These are phyloP conservation scores for Erythrobasidium hasegawianum DNA, from an alignment of 1,284 basidiomycete genomes.

Conservation along the genomic window DNA sequence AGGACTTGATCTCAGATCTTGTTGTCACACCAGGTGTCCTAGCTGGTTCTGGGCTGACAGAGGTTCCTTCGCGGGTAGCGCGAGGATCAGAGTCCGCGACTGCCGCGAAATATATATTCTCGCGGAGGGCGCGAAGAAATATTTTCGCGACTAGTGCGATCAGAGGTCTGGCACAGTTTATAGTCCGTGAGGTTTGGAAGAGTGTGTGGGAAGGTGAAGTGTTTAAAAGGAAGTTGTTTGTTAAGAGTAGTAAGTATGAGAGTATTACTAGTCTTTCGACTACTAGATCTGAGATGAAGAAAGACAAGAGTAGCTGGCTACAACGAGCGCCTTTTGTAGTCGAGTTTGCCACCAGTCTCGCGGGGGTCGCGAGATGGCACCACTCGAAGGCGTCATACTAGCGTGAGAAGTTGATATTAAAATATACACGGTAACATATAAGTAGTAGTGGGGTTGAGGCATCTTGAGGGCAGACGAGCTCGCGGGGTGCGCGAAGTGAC, in stretches of 20 bases:
- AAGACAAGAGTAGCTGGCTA: too few species aligned
- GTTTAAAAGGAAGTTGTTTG: too few species aligned
- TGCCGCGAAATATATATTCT: neutral
- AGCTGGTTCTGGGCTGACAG: neutral
- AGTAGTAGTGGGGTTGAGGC: too few species aligned
- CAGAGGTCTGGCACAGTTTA: constrained; percentile 1
- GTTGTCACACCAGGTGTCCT: neutral
- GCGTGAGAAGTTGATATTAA: too few species aligned
- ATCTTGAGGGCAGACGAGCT: too few species aligned
- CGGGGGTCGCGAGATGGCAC: too few species aligned
- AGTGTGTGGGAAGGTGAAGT: neutral
- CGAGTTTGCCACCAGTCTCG: too few species aligned
- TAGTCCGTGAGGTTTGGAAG: neutral
- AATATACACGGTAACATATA: too few species aligned
- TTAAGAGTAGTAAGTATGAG: neutral
- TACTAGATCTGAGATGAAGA: neutral
- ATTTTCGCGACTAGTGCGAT: neutral
- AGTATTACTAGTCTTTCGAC: neutral
- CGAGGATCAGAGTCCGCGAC: neutral
- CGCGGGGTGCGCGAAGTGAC: too few species aligned
- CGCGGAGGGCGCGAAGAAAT: neutral
- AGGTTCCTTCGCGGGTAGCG: neutral
- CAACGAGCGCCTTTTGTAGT: too few species aligned
- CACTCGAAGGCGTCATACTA: too few species aligned
- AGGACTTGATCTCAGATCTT: neutral